Base-by-base conservation (phyloP, 768 basidiomycete genomes). In the Phaffia australis region DNA sequence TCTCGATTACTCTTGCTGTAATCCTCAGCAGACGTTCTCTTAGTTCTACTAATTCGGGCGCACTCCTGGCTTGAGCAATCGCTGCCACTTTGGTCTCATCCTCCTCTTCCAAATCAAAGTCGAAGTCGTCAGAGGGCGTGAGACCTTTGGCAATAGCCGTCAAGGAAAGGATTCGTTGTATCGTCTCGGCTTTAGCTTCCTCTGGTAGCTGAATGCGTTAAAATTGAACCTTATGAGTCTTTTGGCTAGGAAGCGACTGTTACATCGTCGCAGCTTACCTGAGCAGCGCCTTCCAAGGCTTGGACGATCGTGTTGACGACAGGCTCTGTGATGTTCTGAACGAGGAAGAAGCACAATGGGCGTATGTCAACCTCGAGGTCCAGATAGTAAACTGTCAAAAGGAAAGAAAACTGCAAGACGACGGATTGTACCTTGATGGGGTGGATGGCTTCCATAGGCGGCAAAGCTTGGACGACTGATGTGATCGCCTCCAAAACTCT, bases 401-500 rank as follows among this genome's bases (percentile, higher is more conserved):
- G 0, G 84, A 85, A 82, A 88, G 35, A 42, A 42, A 42, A 5
- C n/a, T 5, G 4, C 35, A 42, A 42, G 35, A 5, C 11, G 51
- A 14, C 1, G 32, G 18, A 32, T 60, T 42, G 15, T 19, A 63
- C 87, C 77, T 86, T 83, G 27, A 93, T 81, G 0, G 90, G 87
- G 0, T 83, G 81, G 30, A 94, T 85, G 64, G 83, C 87, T 52
- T 90, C 86, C 51, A 79, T 79, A 0, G 89, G 85, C 0, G 88
- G 86, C 58, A 97, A 76, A 0, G 92, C 93, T 72, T 95, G 89
- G 42, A 95, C 87, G 3, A 97, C 89, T 69, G 91, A 94, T 1
- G 89, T 85, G 60, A 97, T 93, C 0, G 87, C 89, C 74, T 95
- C 88, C 55, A 95, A 78, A 0, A 95, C 88, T 76, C 93, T 95